These are phyloP conservation scores for Picea sitchensis DNA, from an alignment of 75 land plant species.

Conservation along the genomic window DNA sequence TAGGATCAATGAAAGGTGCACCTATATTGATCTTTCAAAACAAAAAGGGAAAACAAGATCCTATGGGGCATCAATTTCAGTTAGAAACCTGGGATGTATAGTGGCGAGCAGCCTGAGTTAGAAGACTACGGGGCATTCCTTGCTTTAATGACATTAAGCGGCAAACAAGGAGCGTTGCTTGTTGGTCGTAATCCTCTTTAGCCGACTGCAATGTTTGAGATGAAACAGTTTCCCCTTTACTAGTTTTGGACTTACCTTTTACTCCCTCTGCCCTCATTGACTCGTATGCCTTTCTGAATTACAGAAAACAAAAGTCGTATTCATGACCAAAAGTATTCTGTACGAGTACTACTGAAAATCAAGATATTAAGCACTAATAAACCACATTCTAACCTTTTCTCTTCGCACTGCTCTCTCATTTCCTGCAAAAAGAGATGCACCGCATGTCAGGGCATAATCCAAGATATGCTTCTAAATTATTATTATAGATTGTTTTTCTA, in stretches of 20 bases:
- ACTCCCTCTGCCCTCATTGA: constrained; percentile 39
- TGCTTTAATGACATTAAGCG: constrained; percentile 85
- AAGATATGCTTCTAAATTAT: neutral
- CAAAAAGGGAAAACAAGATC: neutral
- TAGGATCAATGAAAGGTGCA: neutral
- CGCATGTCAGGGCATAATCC: neutral
- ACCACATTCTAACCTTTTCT: constrained; percentile 45
- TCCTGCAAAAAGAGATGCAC: constrained; percentile 42
- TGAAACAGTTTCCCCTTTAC: constrained; percentile 49
- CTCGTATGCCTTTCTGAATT: constrained; percentile 48
- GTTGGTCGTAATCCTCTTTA: constrained; percentile 72
- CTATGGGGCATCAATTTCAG: neutral
- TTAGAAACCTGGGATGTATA: constrained; percentile 80
- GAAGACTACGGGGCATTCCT: constrained; percentile 75
- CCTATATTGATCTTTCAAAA: neutral
- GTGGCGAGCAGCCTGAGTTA: constrained; percentile 90
- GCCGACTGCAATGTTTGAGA: constrained; percentile 53
- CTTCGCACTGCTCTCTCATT: constrained; percentile 65
- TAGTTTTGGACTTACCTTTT: constrained; percentile 46
- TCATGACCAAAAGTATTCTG: neutral
- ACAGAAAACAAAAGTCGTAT: neutral
- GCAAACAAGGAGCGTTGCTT: constrained; percentile 56
- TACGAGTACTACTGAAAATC: neutral
- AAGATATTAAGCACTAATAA: neutral
- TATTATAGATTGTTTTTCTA: neutral